These are phyloP conservation scores for Fraxinus quadrangulata DNA, from an alignment of 257 asterid genomes.

Conservation along the genomic window DNA sequence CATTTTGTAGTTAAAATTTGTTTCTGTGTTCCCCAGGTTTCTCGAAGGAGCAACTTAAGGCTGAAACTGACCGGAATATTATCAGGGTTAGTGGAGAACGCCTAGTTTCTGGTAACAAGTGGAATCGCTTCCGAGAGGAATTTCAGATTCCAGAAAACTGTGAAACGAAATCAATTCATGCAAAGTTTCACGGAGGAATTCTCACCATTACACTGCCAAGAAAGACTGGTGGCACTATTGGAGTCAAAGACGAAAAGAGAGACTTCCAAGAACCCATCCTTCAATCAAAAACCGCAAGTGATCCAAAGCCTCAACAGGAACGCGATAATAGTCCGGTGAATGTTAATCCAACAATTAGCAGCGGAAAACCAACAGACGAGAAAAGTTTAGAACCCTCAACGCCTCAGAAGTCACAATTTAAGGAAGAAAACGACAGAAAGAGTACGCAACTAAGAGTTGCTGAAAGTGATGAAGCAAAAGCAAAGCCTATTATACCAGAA, in stretches of 20 bases:
- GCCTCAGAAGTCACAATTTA: neutral
- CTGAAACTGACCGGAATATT: conserved; percentile 53
- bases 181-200: conserved; percentile 63
- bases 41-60: conserved; percentile 59
- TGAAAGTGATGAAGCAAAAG: conserved; percentile 12
- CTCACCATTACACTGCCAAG: conserved; percentile 60
- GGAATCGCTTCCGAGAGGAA: conserved; percentile 76
- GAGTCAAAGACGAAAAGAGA: neutral
- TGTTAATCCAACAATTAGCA: neutral
- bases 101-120: conserved; percentile 57
- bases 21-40: conserved; percentile 46
- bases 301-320: neutral
- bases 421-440: neutral
- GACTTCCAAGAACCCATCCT: conserved; percentile 18
- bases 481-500: neutral
- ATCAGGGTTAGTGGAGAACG: conserved; percentile 70
- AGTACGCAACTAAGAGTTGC: neutral
- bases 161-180: conserved; percentile 54
- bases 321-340: conserved; percentile 14
- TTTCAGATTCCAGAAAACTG: conserved; percentile 60
- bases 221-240: neutral
- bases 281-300: conserved; percentile 27
- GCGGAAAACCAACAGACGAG: neutral
- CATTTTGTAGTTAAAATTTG: neutral
- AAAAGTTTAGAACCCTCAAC: conserved; percentile 15